A percentile compares a stretch with the other conserved stretches of the same genome.
phyloP scores from a whole-genome alignment of 2,329 filamentous ascomycete species.

The Hypoxylon sp. region DNA sequence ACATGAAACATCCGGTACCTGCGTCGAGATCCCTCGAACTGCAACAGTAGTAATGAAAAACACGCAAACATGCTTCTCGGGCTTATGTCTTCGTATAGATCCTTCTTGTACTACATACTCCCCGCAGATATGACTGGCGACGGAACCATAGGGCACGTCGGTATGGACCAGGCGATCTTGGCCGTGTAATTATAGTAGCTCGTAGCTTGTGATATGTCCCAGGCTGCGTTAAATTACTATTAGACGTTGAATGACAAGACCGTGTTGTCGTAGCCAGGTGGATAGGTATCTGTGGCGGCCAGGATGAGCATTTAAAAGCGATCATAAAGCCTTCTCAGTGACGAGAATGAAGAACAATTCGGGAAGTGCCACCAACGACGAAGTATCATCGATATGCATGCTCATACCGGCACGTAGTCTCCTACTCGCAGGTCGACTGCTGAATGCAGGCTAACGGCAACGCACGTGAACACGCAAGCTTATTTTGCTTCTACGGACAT shows the following conservation, averaged over 20 bases:
- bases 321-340: neutral
- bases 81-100: constrained; percentile 34
- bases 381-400: constrained; percentile 22
- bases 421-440: constrained; percentile 27
- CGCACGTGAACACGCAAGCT: constrained; percentile 39
- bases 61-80: constrained; percentile 19
- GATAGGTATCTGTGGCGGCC: neutral
- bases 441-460: constrained; percentile 36
- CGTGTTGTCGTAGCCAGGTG: neutral
- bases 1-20: constrained; percentile 38
- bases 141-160: constrained; percentile 8
- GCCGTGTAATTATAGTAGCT: constrained; percentile 28
- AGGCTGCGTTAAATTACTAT: neutral
- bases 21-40: constrained; percentile 36
- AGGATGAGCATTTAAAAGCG: neutral
- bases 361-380: constrained; percentile 2
- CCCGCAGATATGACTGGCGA: constrained; percentile 18
- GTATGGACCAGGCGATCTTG: constrained; percentile 17
- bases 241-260: neutral
- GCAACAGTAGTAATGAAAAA: constrained; percentile 22
- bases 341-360: constrained; percentile 6
- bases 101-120: constrained; percentile 30
- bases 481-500: constrained; percentile 25
- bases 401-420: constrained; percentile 36
- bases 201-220: neutral